Evolutionary conservation across 2,329 filamentous ascomycete genomes (phyloP).

Genomic region (Neurospora sp.): DNA sequence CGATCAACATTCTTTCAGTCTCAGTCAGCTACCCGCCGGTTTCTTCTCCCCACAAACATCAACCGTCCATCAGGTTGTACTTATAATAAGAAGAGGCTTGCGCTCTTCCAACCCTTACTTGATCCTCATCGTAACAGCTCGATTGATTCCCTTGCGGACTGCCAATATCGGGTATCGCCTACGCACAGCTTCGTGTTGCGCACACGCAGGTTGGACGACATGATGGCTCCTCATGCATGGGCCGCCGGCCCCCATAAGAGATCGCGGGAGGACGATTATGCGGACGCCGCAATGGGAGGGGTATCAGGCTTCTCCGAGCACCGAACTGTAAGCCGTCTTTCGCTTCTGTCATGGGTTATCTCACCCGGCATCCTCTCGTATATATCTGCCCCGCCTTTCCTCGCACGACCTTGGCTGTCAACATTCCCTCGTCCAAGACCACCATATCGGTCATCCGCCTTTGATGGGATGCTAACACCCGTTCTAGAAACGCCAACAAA

Average conservation of each 20-base stretch:
- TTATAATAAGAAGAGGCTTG: not conserved
- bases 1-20: not conserved
- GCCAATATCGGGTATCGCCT: not conserved
- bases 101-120: not conserved
- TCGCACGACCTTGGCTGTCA: not conserved
- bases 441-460: not conserved
- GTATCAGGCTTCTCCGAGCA: conserved; percentile 39
- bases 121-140: not conserved
- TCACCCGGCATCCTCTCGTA: conserved; percentile 27
- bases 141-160: not conserved
- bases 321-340: conserved; percentile 32
- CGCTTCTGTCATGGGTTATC: not conserved
- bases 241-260: conserved; percentile 34
- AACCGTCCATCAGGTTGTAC: not conserved
- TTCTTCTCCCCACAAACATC: not conserved
- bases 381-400: not conserved
- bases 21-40: not conserved
- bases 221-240: conserved; percentile 29
- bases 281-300: conserved; percentile 26
- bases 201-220: conserved; percentile 14
- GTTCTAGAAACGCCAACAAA: conserved; percentile 26
- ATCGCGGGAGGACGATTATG: conserved; percentile 34
- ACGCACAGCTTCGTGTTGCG: not conserved
- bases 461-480: conserved; percentile 23
- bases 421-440: not conserved